phyloP scores from a whole-genome alignment of 1,284 basidiomycete genomes.

The Papiliotrema laurentii region DNA sequence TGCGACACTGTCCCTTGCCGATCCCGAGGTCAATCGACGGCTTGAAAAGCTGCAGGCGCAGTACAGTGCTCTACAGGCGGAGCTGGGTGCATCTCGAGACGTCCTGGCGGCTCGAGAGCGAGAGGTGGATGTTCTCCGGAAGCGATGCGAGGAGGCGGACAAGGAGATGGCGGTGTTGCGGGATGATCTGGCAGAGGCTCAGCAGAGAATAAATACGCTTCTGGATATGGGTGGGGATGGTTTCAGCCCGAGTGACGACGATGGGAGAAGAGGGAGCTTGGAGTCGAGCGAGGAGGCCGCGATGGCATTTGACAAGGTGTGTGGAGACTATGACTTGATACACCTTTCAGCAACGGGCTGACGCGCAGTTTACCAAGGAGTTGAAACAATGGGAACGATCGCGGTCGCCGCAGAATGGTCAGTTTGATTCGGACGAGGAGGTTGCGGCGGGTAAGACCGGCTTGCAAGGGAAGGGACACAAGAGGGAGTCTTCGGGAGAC shows the following conservation, averaged over 20 bases:
- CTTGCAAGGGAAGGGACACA: constrained; percentile 16
- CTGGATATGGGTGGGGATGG: constrained; percentile 34
- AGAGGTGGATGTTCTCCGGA: constrained; percentile 62
- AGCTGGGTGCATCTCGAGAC: constrained; percentile 70
- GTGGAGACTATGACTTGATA: background rate
- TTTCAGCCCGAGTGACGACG: constrained; percentile 22
- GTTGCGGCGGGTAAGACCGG: background rate
- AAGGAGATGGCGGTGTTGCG: constrained; percentile 54
- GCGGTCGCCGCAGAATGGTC: constrained; percentile 24
- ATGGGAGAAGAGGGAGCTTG: constrained; percentile 13
- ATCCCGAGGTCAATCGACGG: constrained; percentile 56
- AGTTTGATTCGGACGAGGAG: constrained; percentile 15
- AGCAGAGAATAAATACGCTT: constrained; percentile 52
- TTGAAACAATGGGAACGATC: constrained; percentile 45
- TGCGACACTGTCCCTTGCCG: constrained; percentile 66
- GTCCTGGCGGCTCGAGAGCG: constrained; percentile 65
- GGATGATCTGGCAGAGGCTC: constrained; percentile 67
- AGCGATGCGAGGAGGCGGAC: constrained; percentile 41
- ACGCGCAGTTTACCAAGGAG: constrained; percentile 41
- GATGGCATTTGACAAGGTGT: constrained; percentile 45
- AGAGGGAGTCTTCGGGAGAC: constrained; percentile 24
- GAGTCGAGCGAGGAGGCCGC: constrained; percentile 33
- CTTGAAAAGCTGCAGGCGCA: constrained; percentile 66
- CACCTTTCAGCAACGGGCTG: background rate
- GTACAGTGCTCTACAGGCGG: constrained; percentile 68